Base-by-base conservation (phyloP, 2,329 filamentous ascomycete genomes). In the Monosporascus sp. region DNA sequence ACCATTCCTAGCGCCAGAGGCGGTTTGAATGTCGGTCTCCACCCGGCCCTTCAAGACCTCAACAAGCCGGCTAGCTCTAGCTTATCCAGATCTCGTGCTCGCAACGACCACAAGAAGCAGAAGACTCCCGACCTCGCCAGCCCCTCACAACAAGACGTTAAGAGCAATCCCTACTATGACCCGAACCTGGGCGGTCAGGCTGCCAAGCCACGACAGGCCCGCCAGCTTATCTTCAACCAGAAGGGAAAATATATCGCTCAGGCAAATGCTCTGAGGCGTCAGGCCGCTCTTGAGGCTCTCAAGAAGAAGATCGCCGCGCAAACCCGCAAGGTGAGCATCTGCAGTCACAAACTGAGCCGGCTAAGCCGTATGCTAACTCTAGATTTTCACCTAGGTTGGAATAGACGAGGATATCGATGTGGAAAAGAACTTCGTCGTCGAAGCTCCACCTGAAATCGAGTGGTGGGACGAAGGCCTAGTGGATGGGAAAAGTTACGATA, bases 181-280 rank as follows among this genome's bases (percentile, higher is more conserved):
- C 79, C 87, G 7, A 86, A 75, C 59, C 71, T 85, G 14, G 80
- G 82, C n/a, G 74, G 79, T 5, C 84, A 87, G 73, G 58, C 77
- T 70, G 64, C 68, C 34, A 89, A 87, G 62, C 77, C 81, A 38
- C 82, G 91, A 49, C 80, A 88, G 58, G 82, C 90, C 11, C 85
- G 90, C 55, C 85, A 90, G 59, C 79, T 99, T 19, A 76, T 91
- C 14, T 97, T 99, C 77, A 96, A 97, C 64, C 86, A 92, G 62
- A 95, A 96, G 70, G 94, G 94, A 51, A 97, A 97, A 79, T 97
- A 96, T 66, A 96, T 97, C 56, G 87, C 91, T 59, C 93, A 97
- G 72, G 94, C 90, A 7, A 93, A 90, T 69, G 92, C 92, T 53
- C 76, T 97, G 50, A 86, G 94, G 57, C 84, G 91, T 56, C 92